phyloP scores from a whole-genome alignment of 139 green algal species.

The Tetraselmis chui region DNA sequence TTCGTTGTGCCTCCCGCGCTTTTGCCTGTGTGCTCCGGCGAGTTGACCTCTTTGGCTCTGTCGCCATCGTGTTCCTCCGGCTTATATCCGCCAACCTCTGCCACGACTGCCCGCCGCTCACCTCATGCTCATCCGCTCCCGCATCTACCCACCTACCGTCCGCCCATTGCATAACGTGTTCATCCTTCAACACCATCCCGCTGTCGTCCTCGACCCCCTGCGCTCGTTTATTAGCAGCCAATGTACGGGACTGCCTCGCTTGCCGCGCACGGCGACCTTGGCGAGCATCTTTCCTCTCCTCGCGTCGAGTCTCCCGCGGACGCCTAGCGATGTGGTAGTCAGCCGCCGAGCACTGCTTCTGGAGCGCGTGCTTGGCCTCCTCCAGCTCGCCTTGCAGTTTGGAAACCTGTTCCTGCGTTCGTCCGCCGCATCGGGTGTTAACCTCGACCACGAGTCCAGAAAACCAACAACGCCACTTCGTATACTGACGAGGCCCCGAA shows the following conservation, averaged over 20 bases:
- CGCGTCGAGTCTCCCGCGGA: no score
- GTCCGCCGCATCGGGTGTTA: not conserved
- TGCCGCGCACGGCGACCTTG: not conserved
- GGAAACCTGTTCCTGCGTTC: not conserved
- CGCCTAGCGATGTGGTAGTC: no score
- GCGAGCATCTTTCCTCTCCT: not conserved
- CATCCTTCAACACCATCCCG: not conserved
- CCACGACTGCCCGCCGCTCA: no score
- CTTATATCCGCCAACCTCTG: no score
- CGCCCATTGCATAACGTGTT: not conserved
- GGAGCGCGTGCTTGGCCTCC: not conserved
- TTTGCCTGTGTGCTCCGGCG: no score
- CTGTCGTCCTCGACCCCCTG: not conserved
- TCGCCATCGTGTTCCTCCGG: no score
- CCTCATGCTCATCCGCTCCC: no score
- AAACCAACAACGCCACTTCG: not conserved
- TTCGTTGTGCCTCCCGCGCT: no score
- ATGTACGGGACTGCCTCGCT: no score
- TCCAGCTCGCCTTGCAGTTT: not conserved
- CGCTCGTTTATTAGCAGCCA: not conserved
- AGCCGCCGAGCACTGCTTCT: not conserved
- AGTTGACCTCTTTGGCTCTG: no score
- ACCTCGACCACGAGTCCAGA: not conserved
- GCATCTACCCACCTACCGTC: no score
- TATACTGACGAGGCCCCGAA: not conserved